Base-by-base conservation (phyloP, 129 eudicot species). In the Arctium minus region DNA sequence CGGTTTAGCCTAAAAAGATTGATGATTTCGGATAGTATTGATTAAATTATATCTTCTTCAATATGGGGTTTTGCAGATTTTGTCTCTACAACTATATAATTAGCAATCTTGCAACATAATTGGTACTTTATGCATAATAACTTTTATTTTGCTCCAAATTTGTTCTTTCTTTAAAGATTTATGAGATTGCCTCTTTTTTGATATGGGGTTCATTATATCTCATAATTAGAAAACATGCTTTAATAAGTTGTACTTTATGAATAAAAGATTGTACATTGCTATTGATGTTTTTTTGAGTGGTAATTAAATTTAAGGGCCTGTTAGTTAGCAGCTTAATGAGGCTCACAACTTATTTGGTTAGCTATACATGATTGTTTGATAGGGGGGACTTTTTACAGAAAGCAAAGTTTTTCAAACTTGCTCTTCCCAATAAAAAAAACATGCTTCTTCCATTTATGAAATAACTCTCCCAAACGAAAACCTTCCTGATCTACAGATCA, bases 221-320 rank as follows among this genome's bases (percentile, higher is more conserved):
- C 1, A 18, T 74, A 13, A 46, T 44, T 29, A 42, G 72, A 6
- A 56, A 77, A 35, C 53, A 60, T 62, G 35, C 36, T 62, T 33
- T 77, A 77, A 18, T 62, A n/a, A 60, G 29, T 60, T 60, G 68
- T 60, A 60, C 27, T 64, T 74, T 64, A 67, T 3, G 13, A 60
- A 46, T 33, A 2, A 75, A 67, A 75, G 38, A 68, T 12, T 42
- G 70, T 74, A 65, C 67, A 40, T 31, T 56, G 70, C 56, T 70
- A 82, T 40, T 40, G 82, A 79, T 42, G 82, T 42, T 77, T 77
- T n/a, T 40, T 29, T 70, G 27, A 70, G 50, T 46, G 10, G 31
- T 76, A 82, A 18, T 76, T 70, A 70, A 48, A 5, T 11, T 22
- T 22, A 22, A 22, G 27, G 27, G 27, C 0, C 27, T 22, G 27